These are phyloP conservation scores for Pseudogymnoascus pannorum DNA, from an alignment of 2,329 filamentous ascomycete species.

Conservation along the genomic window DNA sequence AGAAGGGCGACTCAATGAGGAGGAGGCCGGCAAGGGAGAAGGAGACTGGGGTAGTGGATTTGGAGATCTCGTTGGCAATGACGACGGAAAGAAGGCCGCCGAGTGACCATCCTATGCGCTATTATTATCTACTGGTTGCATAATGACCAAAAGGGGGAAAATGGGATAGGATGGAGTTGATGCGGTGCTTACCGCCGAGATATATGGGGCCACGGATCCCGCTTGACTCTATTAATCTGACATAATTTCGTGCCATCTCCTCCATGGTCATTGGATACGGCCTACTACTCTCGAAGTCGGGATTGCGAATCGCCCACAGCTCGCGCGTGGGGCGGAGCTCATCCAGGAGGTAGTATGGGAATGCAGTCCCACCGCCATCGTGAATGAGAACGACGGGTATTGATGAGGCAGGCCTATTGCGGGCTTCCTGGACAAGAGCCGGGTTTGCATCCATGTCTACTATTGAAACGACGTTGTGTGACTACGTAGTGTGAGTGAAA, in stretches of 20 bases:
- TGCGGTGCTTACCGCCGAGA: neutral
- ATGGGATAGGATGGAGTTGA: neutral
- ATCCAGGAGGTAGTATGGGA: neutral
- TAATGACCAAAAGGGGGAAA: neutral
- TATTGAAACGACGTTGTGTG: neutral
- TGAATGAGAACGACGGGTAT: constrained; percentile 8
- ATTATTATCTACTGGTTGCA: neutral
- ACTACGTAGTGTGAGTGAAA: neutral
- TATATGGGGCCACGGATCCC: neutral
- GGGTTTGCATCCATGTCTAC: neutral
- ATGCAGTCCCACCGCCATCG: neutral
- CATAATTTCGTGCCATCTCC: neutral
- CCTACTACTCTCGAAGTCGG: neutral
- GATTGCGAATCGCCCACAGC: constrained; percentile 4
- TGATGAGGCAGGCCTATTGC: neutral
- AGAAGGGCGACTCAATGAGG: neutral
- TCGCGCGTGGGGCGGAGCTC: constrained; percentile 1
- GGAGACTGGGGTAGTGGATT: neutral
- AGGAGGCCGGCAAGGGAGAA: neutral
- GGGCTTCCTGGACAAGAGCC: neutral
- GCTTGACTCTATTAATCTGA: neutral
- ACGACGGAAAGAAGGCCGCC: neutral
- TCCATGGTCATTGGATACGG: neutral
- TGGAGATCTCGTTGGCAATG: constrained; percentile 1
- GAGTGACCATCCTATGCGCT: neutral